These are phyloP conservation scores for Sonneratia caseolaris DNA, from an alignment of 345 rosid genomes.

Conservation along the genomic window DNA sequence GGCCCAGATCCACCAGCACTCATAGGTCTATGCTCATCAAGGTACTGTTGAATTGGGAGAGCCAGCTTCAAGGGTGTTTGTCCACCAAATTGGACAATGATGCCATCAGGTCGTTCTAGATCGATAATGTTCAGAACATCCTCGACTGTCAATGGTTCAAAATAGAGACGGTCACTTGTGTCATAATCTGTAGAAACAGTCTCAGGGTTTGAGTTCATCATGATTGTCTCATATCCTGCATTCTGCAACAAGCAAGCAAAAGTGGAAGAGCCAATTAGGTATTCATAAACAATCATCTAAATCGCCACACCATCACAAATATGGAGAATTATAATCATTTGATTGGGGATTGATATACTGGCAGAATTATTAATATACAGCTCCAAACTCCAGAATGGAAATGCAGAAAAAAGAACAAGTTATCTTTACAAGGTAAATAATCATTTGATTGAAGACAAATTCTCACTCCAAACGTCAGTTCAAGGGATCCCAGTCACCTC, in stretches of 20 bases:
- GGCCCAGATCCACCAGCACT: constrained; percentile 61
- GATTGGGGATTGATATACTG: neutral
- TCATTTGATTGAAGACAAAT: neutral
- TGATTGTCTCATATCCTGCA: constrained; percentile 95
- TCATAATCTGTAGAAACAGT: constrained; percentile 97
- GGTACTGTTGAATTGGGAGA: constrained; percentile 69
- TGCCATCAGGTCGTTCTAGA: constrained; percentile 90
- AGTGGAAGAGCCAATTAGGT: constrained; percentile 1
- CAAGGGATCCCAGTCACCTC: neutral
- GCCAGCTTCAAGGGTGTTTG: constrained; percentile 93
- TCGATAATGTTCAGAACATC: constrained; percentile 84
- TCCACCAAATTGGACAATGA: constrained; percentile 95
- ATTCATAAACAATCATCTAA: neutral
- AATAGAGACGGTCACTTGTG: constrained; percentile 92
- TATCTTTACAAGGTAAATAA: neutral
- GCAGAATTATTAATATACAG: neutral
- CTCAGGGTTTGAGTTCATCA: constrained; percentile 98
- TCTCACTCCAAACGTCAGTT: neutral
- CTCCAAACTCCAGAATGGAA: neutral
- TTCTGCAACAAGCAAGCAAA: constrained; percentile 33
- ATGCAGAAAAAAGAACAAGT: neutral
- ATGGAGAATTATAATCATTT: neutral
- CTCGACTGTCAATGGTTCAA: constrained; percentile 86
- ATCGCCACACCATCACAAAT: neutral
- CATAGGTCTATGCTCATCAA: constrained; percentile 60